Percentiles rank a stretch among this genome's conserved stretches.
Conservation (phyloP, 139 green algal species). For the Raphidocelis subcapitata region DNA sequence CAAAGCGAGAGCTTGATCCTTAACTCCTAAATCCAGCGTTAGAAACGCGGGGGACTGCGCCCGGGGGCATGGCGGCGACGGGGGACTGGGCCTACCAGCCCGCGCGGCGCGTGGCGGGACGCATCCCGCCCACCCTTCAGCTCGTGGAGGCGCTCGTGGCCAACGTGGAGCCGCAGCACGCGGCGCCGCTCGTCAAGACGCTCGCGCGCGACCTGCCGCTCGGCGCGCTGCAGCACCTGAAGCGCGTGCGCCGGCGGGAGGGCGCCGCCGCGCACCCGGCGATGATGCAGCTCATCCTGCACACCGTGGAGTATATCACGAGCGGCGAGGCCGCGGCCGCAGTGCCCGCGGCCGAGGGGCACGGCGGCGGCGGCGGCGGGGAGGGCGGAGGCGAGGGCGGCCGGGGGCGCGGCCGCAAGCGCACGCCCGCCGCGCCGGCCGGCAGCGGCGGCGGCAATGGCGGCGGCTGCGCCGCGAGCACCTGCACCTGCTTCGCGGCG, state of each 20-base stretch:
- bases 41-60: no score
- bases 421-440: background rate
- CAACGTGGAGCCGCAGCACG: slow-evolving; percentile 23
- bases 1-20: no score
- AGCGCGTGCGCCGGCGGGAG: slow-evolving; percentile 44
- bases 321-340: no score
- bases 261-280: no score
- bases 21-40: no score
- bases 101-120: slow-evolving; percentile 29
- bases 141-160: slow-evolving; percentile 28
- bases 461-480: background rate
- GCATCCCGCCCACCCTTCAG: slow-evolving; percentile 15
- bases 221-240: slow-evolving; percentile 54
- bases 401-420: no score
- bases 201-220: slow-evolving; percentile 33
- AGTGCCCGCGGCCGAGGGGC: background rate
- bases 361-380: background rate
- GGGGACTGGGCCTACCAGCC: slow-evolving; percentile 13
- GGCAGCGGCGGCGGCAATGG: background rate
- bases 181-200: slow-evolving; percentile 37
- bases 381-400: background rate
- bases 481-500: background rate
- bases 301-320: no score
- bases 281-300: no score
- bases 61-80: background rate